Evolutionary conservation across 1,139 yeast species (phyloP).

Genomic region (Schizosaccharomyces versatilis): DNA sequence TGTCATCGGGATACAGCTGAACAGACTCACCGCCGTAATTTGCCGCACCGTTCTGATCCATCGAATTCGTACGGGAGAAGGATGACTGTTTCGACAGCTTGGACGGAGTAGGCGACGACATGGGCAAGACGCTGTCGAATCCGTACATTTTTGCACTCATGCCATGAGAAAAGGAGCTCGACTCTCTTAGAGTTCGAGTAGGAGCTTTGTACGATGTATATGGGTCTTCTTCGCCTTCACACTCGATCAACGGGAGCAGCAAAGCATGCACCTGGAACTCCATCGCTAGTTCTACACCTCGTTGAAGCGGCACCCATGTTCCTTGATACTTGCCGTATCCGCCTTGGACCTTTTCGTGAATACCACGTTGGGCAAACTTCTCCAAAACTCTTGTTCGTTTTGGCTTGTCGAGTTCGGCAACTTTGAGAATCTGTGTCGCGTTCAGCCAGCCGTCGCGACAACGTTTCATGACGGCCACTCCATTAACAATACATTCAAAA

Average conservation of each 20-base stretch:
- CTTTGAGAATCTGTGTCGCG: constrained; percentile 73
- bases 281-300: constrained; percentile 39
- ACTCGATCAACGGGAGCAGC: constrained; percentile 40
- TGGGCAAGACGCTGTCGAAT: too few species aligned
- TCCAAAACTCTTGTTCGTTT: constrained; percentile 68
- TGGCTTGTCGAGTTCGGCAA: constrained; percentile 73
- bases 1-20: too few species aligned
- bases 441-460: constrained; percentile 63
- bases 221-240: constrained; percentile 21
- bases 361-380: constrained; percentile 65
- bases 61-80: too few species aligned
- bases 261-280: constrained; percentile 43
- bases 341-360: constrained; percentile 83
- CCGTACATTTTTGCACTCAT: too few species aligned
- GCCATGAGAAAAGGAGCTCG: too few species aligned
- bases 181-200: too few species aligned
- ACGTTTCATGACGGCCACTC: constrained; percentile 69
- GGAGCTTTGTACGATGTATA: too few species aligned
- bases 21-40: too few species aligned
- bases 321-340: constrained; percentile 91
- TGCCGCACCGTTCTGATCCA: too few species aligned
- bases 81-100: too few species aligned
- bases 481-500: constrained; percentile 44
- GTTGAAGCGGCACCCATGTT: constrained; percentile 20
- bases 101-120: too few species aligned